These are phyloP conservation scores for Colletotrichum sp. DNA, from an alignment of 2,329 filamentous ascomycete species.

Conservation along the genomic window DNA sequence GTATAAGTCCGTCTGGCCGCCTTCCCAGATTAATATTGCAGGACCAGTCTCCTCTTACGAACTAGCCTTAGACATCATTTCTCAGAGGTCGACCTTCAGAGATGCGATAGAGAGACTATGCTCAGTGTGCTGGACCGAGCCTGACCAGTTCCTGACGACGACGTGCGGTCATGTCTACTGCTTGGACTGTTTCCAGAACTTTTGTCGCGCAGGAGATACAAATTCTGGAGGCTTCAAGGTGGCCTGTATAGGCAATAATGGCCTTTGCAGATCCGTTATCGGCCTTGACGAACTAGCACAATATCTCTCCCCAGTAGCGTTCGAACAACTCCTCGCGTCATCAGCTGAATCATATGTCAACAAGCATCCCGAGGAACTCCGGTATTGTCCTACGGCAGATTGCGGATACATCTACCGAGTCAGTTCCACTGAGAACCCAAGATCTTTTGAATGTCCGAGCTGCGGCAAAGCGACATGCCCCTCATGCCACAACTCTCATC, in stretches of 20 bases:
- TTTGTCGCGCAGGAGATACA: conserved; percentile 26
- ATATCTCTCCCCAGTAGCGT: conserved; percentile 31
- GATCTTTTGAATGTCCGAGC: conserved; percentile 34
- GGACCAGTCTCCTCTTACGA: conserved; percentile 26
- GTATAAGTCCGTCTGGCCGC: conserved; percentile 31
- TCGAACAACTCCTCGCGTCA: conserved; percentile 41
- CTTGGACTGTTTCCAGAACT: conserved; percentile 40
- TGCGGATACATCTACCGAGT: conserved; percentile 46
- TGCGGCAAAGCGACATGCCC: conserved; percentile 41
- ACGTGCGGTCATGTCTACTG: conserved; percentile 47
- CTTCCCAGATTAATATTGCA: conserved; percentile 34
- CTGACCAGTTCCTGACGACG: conserved; percentile 38
- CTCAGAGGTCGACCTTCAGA: not conserved
- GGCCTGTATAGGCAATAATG: conserved; percentile 28
- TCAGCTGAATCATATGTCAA: conserved; percentile 40
- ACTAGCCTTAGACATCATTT: conserved; percentile 19
- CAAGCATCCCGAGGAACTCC: conserved; percentile 33
- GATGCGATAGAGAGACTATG: conserved; percentile 22
- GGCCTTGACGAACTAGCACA: conserved; percentile 30
- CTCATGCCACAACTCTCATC: conserved; percentile 37
- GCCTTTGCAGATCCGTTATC: conserved; percentile 28
- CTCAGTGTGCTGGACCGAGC: conserved; percentile 39
- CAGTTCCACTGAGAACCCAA: not conserved
- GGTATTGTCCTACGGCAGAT: conserved; percentile 47
- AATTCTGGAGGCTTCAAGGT: conserved; percentile 8